phyloP scores from a whole-genome alignment of 495 filamentous ascomycete genomes.

The Cercophora newfieldiana region DNA sequence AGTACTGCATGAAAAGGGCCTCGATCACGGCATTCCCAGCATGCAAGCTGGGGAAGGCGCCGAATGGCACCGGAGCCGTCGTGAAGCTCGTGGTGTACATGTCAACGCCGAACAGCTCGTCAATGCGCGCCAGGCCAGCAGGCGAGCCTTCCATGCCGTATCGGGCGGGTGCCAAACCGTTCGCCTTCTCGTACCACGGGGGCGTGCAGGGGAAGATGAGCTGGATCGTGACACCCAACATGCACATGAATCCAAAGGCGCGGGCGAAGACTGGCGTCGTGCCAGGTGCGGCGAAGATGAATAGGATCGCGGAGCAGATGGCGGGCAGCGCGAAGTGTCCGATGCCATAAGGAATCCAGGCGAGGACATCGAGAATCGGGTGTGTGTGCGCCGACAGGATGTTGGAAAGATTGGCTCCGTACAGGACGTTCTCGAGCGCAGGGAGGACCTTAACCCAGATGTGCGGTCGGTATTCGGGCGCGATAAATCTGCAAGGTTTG shows the following conservation, averaged over 20 bases:
- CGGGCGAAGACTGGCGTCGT: conserved; percentile 81
- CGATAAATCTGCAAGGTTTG: conserved; percentile 63
- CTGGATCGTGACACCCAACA: conserved; percentile 81
- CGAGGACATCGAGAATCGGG: conserved; percentile 77
- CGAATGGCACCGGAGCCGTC: conserved; percentile 87
- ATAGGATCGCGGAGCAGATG: conserved; percentile 72
- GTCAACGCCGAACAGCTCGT: conserved; percentile 82
- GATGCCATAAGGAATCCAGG: conserved; percentile 91
- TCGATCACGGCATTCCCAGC: conserved; percentile 83
- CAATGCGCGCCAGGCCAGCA: conserved; percentile 84
- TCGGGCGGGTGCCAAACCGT: conserved; percentile 82
- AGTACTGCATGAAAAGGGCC: conserved; percentile 87
- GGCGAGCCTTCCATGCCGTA: conserved; percentile 87
- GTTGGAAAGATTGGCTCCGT: conserved; percentile 93
- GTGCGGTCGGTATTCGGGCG: conserved; percentile 77
- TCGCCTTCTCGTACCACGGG: conserved; percentile 91
- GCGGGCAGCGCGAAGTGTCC: conserved; percentile 83
- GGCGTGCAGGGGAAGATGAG: conserved; percentile 88
- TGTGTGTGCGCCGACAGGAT: conserved; percentile 87
- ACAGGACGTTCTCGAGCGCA: conserved; percentile 94
- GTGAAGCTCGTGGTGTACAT: conserved; percentile 89
- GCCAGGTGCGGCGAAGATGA: conserved; percentile 84
- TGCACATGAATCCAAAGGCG: conserved; percentile 89
- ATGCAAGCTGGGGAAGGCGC: conserved; percentile 90
- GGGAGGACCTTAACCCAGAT: conserved; percentile 95